Evolutionary conservation across 345 rosid genomes (phyloP).

Genomic region (Eucalyptus polybractea): DNA sequence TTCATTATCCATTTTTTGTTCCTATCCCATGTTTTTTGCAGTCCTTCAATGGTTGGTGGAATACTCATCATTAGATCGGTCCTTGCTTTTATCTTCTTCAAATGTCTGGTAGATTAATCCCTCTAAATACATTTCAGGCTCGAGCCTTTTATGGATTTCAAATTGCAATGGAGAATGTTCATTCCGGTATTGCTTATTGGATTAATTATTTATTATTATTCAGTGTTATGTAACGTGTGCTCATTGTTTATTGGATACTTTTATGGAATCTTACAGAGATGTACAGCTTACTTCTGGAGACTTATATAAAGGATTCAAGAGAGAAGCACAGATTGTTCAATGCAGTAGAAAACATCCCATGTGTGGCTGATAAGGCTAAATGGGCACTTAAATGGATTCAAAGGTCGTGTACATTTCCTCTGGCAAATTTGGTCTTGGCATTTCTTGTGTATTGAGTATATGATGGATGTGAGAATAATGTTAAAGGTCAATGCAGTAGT

Average conservation of each 20-base stretch:
- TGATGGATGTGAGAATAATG: not conserved
- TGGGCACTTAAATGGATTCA: slow-evolving; percentile 87
- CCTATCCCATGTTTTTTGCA: not conserved
- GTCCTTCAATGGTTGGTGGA: not conserved
- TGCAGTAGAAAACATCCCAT: slow-evolving; percentile 75
- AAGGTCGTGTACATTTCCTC: slow-evolving; percentile 18
- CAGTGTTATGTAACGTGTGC: not conserved
- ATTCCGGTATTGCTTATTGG: slow-evolving; percentile 51
- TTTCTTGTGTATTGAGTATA: not conserved
- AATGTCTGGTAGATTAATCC: not conserved
- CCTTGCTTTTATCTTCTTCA: not conserved
- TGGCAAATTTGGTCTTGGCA: not conserved
- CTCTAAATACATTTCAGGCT: slow-evolving; percentile 29
- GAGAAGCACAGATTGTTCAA: slow-evolving; percentile 82
- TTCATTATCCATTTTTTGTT: not conserved
- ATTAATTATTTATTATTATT: not conserved
- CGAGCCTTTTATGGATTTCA: slow-evolving; percentile 92
- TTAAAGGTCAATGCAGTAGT: not conserved
- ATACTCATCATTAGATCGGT: not conserved
- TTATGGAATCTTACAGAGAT: slow-evolving; percentile 34
- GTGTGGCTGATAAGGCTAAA: slow-evolving; percentile 66
- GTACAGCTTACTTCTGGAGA: slow-evolving; percentile 93
- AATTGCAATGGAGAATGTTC: slow-evolving; percentile 93
- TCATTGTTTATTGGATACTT: not conserved
- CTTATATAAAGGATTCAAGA: slow-evolving; percentile 65